These are phyloP conservation scores for Gypsophila paniculata DNA, from an alignment of 179 eudicot species.

Conservation along the genomic window DNA sequence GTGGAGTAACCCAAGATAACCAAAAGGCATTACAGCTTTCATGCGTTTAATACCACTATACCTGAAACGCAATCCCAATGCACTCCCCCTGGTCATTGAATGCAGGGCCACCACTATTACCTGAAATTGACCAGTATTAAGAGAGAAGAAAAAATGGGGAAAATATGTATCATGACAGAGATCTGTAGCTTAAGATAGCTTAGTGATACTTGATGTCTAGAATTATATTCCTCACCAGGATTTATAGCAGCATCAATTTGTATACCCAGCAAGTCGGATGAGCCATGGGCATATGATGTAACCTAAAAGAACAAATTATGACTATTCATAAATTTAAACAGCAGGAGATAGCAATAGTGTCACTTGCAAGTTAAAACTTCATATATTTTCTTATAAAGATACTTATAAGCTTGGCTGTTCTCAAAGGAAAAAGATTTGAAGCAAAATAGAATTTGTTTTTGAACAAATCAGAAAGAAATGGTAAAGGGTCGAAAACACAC, in stretches of 20 bases:
- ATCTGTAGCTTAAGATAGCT: slow-evolving; percentile 7
- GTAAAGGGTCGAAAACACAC: too few relatives aligned
- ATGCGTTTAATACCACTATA: slow-evolving; percentile 23
- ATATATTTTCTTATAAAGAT: background rate
- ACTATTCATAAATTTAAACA: slow-evolving; percentile 5
- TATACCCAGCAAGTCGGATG: slow-evolving; percentile 88
- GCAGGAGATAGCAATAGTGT: slow-evolving; percentile 8
- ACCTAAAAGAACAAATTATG: slow-evolving; percentile 48
- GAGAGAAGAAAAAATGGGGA: slow-evolving; percentile 15
- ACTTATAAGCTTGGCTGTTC: background rate
- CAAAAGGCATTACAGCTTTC: too few relatives aligned
- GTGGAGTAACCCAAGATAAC: background rate
- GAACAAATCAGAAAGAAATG: background rate
- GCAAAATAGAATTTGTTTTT: background rate
- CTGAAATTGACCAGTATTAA: slow-evolving; percentile 40
- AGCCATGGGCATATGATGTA: slow-evolving; percentile 93
- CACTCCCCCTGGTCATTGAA: slow-evolving; percentile 93
- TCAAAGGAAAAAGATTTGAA: background rate
- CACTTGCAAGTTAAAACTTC: slow-evolving; percentile 8
- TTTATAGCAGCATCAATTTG: slow-evolving; percentile 99
- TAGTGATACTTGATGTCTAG: slow-evolving; percentile 8
- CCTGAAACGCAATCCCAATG: slow-evolving; percentile 99
- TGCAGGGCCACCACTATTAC: slow-evolving; percentile 99
- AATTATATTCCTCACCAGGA: slow-evolving; percentile 59
- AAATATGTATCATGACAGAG: slow-evolving; percentile 6